phyloP scores from a whole-genome alignment of 1,139 yeast genomes.

The Arxiozyma bovina region DNA sequence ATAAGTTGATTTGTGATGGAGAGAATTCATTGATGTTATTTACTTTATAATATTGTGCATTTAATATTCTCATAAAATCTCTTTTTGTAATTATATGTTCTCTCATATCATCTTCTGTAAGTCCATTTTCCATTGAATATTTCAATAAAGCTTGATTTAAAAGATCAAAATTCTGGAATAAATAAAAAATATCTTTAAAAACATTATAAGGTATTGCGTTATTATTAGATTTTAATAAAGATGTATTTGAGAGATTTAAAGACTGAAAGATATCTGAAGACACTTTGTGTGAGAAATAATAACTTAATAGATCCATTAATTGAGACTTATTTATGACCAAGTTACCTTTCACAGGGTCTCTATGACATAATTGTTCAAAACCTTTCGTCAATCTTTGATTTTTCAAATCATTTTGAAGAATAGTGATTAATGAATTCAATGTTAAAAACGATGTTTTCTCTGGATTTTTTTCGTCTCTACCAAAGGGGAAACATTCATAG shows the following conservation, averaged over 20 bases:
- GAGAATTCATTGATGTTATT: conserved; percentile 35
- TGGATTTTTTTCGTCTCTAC: not conserved
- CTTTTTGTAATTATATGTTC: conserved; percentile 30
- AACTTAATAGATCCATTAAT: conserved; percentile 27
- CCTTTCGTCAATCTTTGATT: conserved; percentile 29
- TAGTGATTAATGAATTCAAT: conserved; percentile 31
- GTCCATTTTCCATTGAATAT: conserved; percentile 27
- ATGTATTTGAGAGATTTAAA: conserved; percentile 26
- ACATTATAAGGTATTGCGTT: conserved; percentile 31
- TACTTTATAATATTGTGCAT: conserved; percentile 32
- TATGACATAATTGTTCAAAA: conserved; percentile 24
- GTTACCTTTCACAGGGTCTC: conserved; percentile 22
- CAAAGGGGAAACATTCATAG: conserved; percentile 24
- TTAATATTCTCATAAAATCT: conserved; percentile 31
- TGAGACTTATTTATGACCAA: conserved; percentile 32
- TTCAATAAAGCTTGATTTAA: conserved; percentile 33
- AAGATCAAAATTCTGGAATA: conserved; percentile 34
- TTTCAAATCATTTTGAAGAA: conserved; percentile 33
- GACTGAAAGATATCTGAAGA: conserved; percentile 32
- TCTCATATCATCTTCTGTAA: conserved; percentile 24
- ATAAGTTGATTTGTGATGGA: conserved; percentile 33
- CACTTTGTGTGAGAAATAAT: conserved; percentile 33
- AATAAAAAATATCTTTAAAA: conserved; percentile 33
- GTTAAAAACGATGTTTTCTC: conserved; percentile 20
- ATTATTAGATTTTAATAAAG: conserved; percentile 26